Evolutionary conservation across 1,139 yeast genomes (phyloP), one percentile per base, ranked within the genome.

Genomic region (Wickerhamomyces sp.): DNA sequence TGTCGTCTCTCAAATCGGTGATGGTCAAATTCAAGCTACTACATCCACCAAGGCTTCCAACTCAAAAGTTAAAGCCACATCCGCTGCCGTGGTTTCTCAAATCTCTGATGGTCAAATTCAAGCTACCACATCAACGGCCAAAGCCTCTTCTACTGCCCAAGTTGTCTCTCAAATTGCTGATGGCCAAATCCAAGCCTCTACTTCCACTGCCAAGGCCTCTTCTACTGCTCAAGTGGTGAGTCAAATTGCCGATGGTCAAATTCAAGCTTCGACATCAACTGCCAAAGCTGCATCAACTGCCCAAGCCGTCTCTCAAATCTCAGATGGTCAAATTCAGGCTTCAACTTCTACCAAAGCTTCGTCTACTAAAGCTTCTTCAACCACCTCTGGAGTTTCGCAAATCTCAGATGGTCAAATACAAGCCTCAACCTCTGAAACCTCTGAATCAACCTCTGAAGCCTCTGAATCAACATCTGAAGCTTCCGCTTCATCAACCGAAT

Each of bases 241-340:
- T 37, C 67, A 67, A 54, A 66, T 65, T 33, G 58, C 59, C 30
- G 66, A 62, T 36, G 71, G 71, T 37, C 71, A 66, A 47, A 52
- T 60, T 36, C 64, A 60, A 47, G 62, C 61, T 23, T 37, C 57
- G 19, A 50, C 72, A 38, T 40, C 59, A 8, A 41, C 51, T 13
- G 40, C 46, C 18, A 32, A 14, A 11, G 15, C 32, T 24, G 5
- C 22, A 4, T n/a, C 36, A 8, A 29, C 36, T 16, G 20, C 26
- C n/a, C 11, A 19, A 13, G 32, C 23, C 16, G 33, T 28, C 19
- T 30, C 37, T 9, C 39, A 36, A 33, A 36, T 36, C 24, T 3
- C 16, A 15, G 39, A 36, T 28, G 39, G 39, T 31, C 44, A 40
- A 35, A 23, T 38, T 16, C 35, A 36, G 33, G 39, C 37, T 22